Percentiles rank a stretch among this genome's conserved stretches.
These are phyloP conservation scores for Spiraea crenata DNA, from an alignment of 331 rosid species.

Conservation along the genomic window DNA sequence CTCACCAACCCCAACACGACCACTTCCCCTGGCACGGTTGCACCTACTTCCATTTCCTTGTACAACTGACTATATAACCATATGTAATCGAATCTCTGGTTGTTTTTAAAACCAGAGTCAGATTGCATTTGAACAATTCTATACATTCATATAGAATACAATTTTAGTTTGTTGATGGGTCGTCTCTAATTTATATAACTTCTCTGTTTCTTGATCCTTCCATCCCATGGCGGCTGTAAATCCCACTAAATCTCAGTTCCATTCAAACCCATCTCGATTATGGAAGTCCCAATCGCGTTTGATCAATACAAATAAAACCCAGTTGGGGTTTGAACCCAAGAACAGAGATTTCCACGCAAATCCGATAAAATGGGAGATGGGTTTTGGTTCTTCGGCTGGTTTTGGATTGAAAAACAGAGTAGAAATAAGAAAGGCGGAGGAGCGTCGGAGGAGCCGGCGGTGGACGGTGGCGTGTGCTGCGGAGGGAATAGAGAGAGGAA, in stretches of 20 bases:
- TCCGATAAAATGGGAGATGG: conserved; percentile 33
- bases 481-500: conserved; percentile 40
- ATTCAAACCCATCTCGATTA: conserved; percentile 21
- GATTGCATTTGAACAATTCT: conserved; percentile 11
- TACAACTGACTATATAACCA: too few relatives aligned
- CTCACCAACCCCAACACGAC: too few relatives aligned
- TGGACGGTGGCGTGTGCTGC: conserved; percentile 32
- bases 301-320: conserved; percentile 17
- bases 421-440: conserved; percentile 40
- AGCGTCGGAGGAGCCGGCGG: conserved; percentile 17
- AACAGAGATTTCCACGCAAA: neutral
- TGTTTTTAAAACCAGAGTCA: conserved; percentile 8
- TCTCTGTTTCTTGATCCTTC: neutral
- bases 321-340: conserved; percentile 35
- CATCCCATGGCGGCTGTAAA: conserved; percentile 46
- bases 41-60: too few relatives aligned
- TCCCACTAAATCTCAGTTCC: conserved; percentile 27
- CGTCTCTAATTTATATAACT: neutral
- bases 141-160: neutral
- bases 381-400: neutral
- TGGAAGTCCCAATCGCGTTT: conserved; percentile 31
- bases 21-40: too few relatives aligned
- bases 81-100: too few relatives aligned
- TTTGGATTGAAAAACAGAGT: conserved; percentile 15
- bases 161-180: neutral